Conservation (phyloP, 164 flowering plant species). For the Berberis thunbergii region DNA sequence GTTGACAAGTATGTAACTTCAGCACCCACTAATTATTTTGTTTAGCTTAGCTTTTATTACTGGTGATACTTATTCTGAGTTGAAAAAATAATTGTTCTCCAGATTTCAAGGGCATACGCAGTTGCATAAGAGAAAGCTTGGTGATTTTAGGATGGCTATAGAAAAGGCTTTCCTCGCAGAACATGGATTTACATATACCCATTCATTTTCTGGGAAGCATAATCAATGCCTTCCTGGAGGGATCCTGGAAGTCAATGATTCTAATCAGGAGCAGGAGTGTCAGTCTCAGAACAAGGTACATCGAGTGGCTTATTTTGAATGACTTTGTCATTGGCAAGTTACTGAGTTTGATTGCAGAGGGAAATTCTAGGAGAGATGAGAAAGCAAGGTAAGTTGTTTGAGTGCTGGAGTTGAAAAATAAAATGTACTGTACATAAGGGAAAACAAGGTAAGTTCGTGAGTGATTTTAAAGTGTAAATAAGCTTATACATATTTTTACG, state of each 20-base stretch:
- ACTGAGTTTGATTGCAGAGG: background rate
- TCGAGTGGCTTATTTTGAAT: background rate
- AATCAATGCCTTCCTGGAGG: conserved; percentile 30
- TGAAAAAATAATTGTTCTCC: conserved; percentile 4
- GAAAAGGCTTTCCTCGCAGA: conserved; percentile 93
- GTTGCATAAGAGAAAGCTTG: conserved; percentile 43
- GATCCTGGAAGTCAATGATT: conserved; percentile 49
- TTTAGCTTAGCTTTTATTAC: background rate
- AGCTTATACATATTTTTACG: too few relatives aligned
- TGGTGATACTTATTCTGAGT: background rate
- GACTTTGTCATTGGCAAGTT: background rate
- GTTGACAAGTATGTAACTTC: conserved; percentile 58
- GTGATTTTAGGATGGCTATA: conserved; percentile 63
- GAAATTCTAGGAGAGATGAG: background rate
- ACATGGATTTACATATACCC: conserved; percentile 38
- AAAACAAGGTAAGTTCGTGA: too few relatives aligned
- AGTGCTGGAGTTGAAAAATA: too few relatives aligned
- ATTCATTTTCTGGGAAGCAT: conserved; percentile 30
- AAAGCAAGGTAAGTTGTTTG: too few relatives aligned
- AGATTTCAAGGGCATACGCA: conserved; percentile 80
- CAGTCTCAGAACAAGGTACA: conserved; percentile 45
- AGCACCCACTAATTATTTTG: background rate
- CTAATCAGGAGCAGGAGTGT: conserved; percentile 47
- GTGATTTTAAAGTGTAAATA: too few relatives aligned
- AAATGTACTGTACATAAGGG: too few relatives aligned